Percentiles rank a stretch among this genome's conserved stretches.
Evolutionary conservation across 805 yeast genomes (phyloP).

Genomic region (Lipomyces yamadae): DNA sequence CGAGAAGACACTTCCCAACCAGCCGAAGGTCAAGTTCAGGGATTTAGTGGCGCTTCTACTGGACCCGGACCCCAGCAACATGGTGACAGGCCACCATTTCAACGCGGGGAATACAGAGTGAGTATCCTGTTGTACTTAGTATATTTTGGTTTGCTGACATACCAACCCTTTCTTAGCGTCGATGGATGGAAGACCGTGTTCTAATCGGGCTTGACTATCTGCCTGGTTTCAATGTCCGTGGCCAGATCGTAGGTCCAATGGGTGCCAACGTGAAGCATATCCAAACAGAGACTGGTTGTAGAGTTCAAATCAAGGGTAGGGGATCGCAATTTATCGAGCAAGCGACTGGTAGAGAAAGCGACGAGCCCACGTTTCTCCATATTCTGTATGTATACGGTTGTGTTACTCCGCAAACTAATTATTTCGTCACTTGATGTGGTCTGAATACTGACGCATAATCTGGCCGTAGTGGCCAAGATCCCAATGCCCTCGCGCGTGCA

Average conservation of each 20-base stretch:
- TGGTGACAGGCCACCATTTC: slow-evolving; percentile 15
- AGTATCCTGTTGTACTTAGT: not conserved
- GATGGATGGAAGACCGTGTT: slow-evolving; percentile 40
- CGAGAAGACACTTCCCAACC: not conserved
- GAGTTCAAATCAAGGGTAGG: slow-evolving; percentile 46
- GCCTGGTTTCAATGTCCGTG: slow-evolving; percentile 44
- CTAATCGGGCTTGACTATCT: slow-evolving; percentile 34
- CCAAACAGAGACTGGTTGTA: slow-evolving; percentile 43
- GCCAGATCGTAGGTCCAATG: slow-evolving; percentile 46
- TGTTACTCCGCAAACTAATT: not conserved
- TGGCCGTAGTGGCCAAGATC: slow-evolving; percentile 38
- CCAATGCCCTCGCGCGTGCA: slow-evolving; percentile 40
- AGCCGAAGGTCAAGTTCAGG: not conserved
- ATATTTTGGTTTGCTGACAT: not conserved
- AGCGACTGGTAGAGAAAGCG: slow-evolving; percentile 43
- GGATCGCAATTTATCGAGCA: slow-evolving; percentile 47
- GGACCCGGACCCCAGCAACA: slow-evolving; percentile 5
- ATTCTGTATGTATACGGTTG: slow-evolving; percentile 33
- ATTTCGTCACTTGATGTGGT: slow-evolving; percentile 1
- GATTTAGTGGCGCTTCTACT: slow-evolving; percentile 8
- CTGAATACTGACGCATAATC: slow-evolving; percentile 18
- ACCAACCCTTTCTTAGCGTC: slow-evolving; percentile 12
- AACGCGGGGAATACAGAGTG: slow-evolving; percentile 20
- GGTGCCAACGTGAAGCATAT: slow-evolving; percentile 48
- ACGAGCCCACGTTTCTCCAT: slow-evolving; percentile 44